phyloP scores from a whole-genome alignment of 176 grass and related monocot genomes.

The Aegilops umbellulata region DNA sequence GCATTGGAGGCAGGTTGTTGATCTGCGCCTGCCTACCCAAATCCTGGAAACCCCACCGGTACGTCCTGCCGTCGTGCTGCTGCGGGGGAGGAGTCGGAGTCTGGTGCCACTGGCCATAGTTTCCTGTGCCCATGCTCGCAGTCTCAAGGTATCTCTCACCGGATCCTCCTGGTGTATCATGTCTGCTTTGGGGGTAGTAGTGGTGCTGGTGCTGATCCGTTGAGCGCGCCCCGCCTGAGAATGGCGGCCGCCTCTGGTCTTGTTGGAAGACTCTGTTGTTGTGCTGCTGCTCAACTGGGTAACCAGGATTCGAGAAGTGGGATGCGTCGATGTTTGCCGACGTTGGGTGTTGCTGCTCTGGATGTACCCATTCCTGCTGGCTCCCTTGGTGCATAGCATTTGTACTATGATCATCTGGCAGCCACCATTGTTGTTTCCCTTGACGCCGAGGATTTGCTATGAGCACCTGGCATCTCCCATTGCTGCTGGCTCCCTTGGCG shows the following conservation, averaged over 20 bases:
- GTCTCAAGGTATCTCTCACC: neutral
- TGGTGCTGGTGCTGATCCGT: neutral
- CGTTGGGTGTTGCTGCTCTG: neutral
- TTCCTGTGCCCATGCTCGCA: neutral
- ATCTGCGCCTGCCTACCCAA: neutral
- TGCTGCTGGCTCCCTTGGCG: neutral
- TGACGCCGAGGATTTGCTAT: neutral
- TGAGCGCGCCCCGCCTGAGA: neutral
- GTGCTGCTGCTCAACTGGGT: neutral
- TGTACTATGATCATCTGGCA: neutral
- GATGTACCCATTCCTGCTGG: neutral
- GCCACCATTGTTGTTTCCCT: neutral
- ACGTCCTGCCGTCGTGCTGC: neutral
- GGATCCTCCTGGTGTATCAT: neutral
- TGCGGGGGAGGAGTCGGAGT: neutral
- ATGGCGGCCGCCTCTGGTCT: neutral
- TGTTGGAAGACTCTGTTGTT: conserved; percentile 7
- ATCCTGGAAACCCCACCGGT: conserved; percentile 21
- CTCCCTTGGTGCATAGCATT: neutral
- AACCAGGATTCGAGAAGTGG: conserved; percentile 9
- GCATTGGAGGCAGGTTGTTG: neutral
- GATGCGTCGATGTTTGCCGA: neutral
- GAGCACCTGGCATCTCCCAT: neutral
- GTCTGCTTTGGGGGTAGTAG: neutral
- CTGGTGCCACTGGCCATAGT: conserved; percentile 5